phyloP scores from a whole-genome alignment of 1,284 basidiomycete species.

The Trichosporon ovoides region DNA sequence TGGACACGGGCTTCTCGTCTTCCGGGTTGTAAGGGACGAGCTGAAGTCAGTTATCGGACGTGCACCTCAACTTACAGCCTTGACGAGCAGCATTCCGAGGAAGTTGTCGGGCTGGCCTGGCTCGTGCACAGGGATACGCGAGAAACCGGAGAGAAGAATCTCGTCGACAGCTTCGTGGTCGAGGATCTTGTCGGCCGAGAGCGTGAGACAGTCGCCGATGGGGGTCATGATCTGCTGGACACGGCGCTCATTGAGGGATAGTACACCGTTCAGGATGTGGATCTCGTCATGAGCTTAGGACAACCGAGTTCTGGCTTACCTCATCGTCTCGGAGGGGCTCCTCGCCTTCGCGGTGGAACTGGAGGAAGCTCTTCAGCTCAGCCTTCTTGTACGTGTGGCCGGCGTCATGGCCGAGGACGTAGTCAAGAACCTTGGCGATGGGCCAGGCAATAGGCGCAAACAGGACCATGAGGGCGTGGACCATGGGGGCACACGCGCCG shows the following conservation, averaged over 20 bases:
- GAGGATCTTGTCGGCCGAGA: slow-evolving; percentile 65
- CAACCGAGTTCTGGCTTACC: slow-evolving; percentile 17
- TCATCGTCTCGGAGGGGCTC: slow-evolving; percentile 81
- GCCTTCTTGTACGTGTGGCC: slow-evolving; percentile 74
- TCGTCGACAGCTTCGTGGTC: slow-evolving; percentile 72
- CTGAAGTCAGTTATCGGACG: slow-evolving; percentile 47
- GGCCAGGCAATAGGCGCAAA: slow-evolving; percentile 81
- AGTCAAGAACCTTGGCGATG: slow-evolving; percentile 78
- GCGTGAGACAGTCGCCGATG: slow-evolving; percentile 55
- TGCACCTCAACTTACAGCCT: slow-evolving; percentile 56
- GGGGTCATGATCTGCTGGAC: slow-evolving; percentile 83
- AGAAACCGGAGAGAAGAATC: slow-evolving; percentile 76
- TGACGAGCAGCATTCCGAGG: slow-evolving; percentile 79
- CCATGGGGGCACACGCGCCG: slow-evolving; percentile 78
- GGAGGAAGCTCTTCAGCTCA: slow-evolving; percentile 83
- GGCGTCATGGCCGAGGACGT: slow-evolving; percentile 65
- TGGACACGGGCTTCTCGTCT: slow-evolving; percentile 66
- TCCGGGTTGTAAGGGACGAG: slow-evolving; percentile 86
- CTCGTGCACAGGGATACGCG: slow-evolving; percentile 86
- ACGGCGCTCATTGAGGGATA: slow-evolving; percentile 77
- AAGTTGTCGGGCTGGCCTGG: slow-evolving; percentile 70
- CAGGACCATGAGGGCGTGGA: slow-evolving; percentile 62
- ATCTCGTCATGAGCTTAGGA: slow-evolving; percentile 53
- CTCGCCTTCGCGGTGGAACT: slow-evolving; percentile 79
- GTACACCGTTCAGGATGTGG: slow-evolving; percentile 76